phyloP scores from a whole-genome alignment of 495 filamentous ascomycete genomes.

The Aspergillus hancockii region DNA sequence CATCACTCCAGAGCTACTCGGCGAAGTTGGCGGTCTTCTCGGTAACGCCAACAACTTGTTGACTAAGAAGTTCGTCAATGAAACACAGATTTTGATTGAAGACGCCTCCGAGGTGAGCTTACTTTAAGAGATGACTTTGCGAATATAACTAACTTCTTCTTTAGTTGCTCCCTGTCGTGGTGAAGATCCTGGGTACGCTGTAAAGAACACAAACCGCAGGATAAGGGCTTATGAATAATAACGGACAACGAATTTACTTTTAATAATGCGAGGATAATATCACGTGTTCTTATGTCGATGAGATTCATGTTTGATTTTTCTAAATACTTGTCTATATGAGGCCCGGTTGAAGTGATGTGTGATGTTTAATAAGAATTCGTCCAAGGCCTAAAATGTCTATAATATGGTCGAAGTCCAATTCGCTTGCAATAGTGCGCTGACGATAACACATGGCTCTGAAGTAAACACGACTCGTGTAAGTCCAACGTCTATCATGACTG shows the following conservation, averaged over 20 bases:
- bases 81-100: slow-evolving; percentile 48
- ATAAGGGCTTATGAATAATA: slow-evolving; percentile 19
- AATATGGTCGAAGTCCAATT: not conserved
- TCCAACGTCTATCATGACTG: not conserved
- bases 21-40: slow-evolving; percentile 42
- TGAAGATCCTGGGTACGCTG: slow-evolving; percentile 33
- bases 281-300: slow-evolving; percentile 14
- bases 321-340: not conserved
- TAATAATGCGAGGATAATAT: slow-evolving; percentile 15
- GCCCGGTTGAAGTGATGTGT: slow-evolving; percentile 1
- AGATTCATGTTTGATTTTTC: slow-evolving; percentile 7
- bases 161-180: slow-evolving; percentile 32
- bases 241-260: slow-evolving; percentile 20
- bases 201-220: slow-evolving; percentile 8
- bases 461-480: not conserved
- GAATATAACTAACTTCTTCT: slow-evolving; percentile 15
- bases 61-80: slow-evolving; percentile 43
- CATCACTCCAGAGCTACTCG: slow-evolving; percentile 45
- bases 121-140: not conserved
- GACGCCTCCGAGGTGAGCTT: slow-evolving; percentile 51
- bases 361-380: slow-evolving; percentile 12
- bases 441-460: not conserved
- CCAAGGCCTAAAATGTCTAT: slow-evolving; percentile 3
- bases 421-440: not conserved
- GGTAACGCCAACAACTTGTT: slow-evolving; percentile 42